Base-by-base conservation (phyloP, 257 asterid species). In the Dorcoceras hygrometricum region DNA sequence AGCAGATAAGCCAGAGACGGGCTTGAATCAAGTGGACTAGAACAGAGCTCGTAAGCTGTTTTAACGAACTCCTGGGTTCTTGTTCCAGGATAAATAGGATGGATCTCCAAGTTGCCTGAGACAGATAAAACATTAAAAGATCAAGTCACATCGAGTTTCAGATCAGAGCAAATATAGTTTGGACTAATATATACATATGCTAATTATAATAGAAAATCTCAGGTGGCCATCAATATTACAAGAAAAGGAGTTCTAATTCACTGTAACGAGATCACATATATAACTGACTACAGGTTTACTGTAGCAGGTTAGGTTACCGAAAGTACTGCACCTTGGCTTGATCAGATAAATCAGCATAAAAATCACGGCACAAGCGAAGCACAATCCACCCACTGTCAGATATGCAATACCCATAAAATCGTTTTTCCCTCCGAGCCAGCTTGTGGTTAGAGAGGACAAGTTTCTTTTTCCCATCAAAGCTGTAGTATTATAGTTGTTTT, bases 61-160 rank as follows among this genome's bases (percentile, higher is more conserved):
- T 69, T 61, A 80, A 64, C 28, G 82, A 58, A 76, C 82, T 43
- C 82, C 80, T 19, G 82, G 69, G 61, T 71, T 74, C 32, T 74
- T 70, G 23, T 77, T 80, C 82, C 85, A 80, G 3, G 78, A 71
- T 70, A 77, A 69, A 68, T 80, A 80, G 28, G 82, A 57, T 7
- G 85, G 80, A 68, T 80, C 85, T 59, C 80, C 85, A 56, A 71
- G 80, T 77, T 78, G 51, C 74, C 85, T 80, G 76, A 36, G 59
- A 72, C 6, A 67, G 5, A 55, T 59, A 51, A 68, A 22, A 63
- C 23, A 28, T 46, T 4, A 28, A 3, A 28, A 9, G 5, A 22
- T 28, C 22, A 18, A 18, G 8, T 46, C 54, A 5, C 18, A 12
- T 43, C 14, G 8, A 46, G 54, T 46, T 46, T 5, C n/a, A 22